These are phyloP conservation scores for Coemansia sp. DNA, from an alignment of 192 early-diverging fungal genomes.

Conservation along the genomic window DNA sequence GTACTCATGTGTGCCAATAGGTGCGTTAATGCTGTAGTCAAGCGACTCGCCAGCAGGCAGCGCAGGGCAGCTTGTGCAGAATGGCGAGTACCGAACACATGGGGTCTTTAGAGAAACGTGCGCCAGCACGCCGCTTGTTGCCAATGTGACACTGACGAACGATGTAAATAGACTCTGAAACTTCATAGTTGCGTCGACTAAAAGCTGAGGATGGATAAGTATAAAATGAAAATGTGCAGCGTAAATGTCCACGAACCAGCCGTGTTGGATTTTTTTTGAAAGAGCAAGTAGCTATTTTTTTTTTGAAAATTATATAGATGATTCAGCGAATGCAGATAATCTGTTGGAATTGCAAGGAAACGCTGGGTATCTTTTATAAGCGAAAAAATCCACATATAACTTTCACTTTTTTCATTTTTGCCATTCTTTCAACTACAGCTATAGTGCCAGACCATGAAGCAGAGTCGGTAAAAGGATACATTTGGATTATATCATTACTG, in stretches of 20 bases:
- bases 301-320: background rate
- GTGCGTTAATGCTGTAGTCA: conserved; percentile 47
- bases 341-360: background rate
- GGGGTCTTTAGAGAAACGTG: conserved; percentile 41
- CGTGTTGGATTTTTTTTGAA: background rate
- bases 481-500: conserved; percentile 3
- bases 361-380: background rate
- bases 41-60: conserved; percentile 32
- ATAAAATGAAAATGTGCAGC: background rate
- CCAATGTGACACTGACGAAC: background rate
- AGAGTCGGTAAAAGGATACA: background rate
- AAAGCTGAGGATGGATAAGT: background rate
- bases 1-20: conserved; percentile 39
- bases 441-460: background rate
- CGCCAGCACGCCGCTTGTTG: conserved; percentile 12
- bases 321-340: background rate
- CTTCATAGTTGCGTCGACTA: background rate
- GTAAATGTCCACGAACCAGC: background rate
- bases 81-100: conserved; percentile 49
- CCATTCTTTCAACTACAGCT: background rate
- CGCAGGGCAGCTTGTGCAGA: conserved; percentile 35
- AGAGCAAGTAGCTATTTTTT: too few species aligned
- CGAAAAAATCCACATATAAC: background rate
- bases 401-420: background rate
- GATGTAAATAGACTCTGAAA: background rate